These are phyloP conservation scores for Helichrysum umbraculigerum DNA, from an alignment of 129 eudicot genomes.

Conservation along the genomic window DNA sequence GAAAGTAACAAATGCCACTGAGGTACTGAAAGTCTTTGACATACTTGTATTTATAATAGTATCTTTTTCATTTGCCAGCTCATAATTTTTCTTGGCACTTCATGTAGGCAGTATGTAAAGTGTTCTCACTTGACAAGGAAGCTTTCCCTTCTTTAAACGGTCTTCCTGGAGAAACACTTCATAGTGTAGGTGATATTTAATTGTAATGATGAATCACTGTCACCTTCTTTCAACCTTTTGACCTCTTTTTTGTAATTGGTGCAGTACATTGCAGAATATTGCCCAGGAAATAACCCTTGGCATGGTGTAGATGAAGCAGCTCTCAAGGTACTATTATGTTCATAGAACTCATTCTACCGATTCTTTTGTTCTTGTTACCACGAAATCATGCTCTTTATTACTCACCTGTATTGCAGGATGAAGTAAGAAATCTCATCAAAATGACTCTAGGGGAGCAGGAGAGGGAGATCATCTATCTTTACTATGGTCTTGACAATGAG, in stretches of 20 bases:
- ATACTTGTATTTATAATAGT: conserved; percentile 4
- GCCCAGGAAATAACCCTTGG: conserved; percentile 84
- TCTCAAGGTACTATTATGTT: conserved; percentile 63
- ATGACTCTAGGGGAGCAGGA: conserved; percentile 70
- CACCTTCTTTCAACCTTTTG: not conserved
- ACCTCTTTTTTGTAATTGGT: conserved; percentile 21
- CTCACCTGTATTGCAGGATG: conserved; percentile 55
- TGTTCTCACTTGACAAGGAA: conserved; percentile 86
- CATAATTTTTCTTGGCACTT: conserved; percentile 8
- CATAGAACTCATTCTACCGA: not conserved
- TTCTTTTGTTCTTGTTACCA: conserved; percentile 5
- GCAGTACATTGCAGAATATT: conserved; percentile 92
- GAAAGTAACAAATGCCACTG: conserved; percentile 93
- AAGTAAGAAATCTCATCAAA: conserved; percentile 71
- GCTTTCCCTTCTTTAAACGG: conserved; percentile 90
- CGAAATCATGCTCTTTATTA: conserved; percentile 10
- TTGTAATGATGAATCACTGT: not conserved
- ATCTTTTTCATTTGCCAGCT: not conserved
- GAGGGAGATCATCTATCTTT: conserved; percentile 76
- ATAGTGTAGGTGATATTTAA: conserved; percentile 62
- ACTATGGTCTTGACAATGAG: conserved; percentile 87
- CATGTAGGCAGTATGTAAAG: conserved; percentile 77
- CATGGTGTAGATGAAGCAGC: conserved; percentile 88
- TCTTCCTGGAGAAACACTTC: conserved; percentile 87
- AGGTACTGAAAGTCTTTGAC: conserved; percentile 49